A percentile compares a stretch with the other conserved stretches of the same genome.
phyloP scores from a whole-genome alignment of 1,139 yeast species.

The Blastobotrys buckinghamii region DNA sequence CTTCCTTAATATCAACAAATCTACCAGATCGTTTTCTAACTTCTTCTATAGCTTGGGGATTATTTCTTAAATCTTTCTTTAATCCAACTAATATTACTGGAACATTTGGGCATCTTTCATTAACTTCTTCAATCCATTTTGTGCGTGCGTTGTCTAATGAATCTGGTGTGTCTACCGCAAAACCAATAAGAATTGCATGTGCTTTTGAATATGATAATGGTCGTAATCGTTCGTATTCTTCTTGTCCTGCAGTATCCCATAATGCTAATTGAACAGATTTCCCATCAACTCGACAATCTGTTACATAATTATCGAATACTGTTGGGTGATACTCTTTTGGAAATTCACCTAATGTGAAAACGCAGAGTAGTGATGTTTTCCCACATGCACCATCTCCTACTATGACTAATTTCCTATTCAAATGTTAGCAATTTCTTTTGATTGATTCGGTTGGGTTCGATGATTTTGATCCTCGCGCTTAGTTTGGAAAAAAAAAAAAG shows the following conservation, averaged over 20 bases:
- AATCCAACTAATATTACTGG: slow-evolving; percentile 85
- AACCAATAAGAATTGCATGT: slow-evolving; percentile 62
- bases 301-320: slow-evolving; percentile 90
- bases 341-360: slow-evolving; percentile 82
- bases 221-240: slow-evolving; percentile 53
- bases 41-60: slow-evolving; percentile 67
- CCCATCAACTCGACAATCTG: slow-evolving; percentile 90
- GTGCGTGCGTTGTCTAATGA: slow-evolving; percentile 56
- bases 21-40: slow-evolving; percentile 68
- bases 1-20: slow-evolving; percentile 73
- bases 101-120: slow-evolving; percentile 73
- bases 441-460: no score
- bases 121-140: slow-evolving; percentile 71
- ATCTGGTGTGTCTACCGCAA: slow-evolving; percentile 59
- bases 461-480: neutral
- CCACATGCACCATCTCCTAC: slow-evolving; percentile 98
- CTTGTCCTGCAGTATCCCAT: slow-evolving; percentile 99
- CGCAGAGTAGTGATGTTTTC: slow-evolving; percentile 84
- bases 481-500: no score
- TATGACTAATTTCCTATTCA: slow-evolving; percentile 65
- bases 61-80: slow-evolving; percentile 82
- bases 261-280: slow-evolving; percentile 82
- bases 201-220: slow-evolving; percentile 66
- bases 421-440: neutral
- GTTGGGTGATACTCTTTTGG: slow-evolving; percentile 62